A percentile compares a stretch with the other conserved stretches of the same genome.
phyloP scores from a whole-genome alignment of 441 rosid genomes.

The Populus hybrid region DNA sequence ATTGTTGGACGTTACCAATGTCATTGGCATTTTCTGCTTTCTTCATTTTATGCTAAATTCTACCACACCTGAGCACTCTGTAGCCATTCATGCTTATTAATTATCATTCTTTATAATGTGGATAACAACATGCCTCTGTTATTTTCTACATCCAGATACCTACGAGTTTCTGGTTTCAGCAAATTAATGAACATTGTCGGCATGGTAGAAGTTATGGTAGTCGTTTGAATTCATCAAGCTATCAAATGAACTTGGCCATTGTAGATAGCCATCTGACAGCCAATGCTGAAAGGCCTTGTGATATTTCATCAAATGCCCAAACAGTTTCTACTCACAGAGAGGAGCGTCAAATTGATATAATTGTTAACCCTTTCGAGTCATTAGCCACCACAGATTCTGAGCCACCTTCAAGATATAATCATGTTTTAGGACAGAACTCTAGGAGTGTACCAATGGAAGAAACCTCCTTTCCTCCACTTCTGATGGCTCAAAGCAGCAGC shows the following conservation, averaged over 20 bases:
- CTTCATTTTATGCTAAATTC: not conserved
- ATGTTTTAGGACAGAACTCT: slow-evolving; percentile 43
- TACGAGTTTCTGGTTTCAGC: slow-evolving; percentile 57
- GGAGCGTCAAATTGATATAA: slow-evolving; percentile 33
- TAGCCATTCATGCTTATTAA: not conserved
- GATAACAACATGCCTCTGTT: not conserved
- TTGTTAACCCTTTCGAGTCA: slow-evolving; percentile 51
- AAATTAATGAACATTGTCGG: slow-evolving; percentile 50
- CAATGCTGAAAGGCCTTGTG: slow-evolving; percentile 1
- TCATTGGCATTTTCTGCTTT: not conserved
- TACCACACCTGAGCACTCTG: not conserved
- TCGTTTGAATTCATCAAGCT: slow-evolving; percentile 34
- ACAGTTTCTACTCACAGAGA: slow-evolving; percentile 28
- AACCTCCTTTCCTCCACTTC: slow-evolving; percentile 78
- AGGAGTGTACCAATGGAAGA: slow-evolving; percentile 43
- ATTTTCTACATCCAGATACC: slow-evolving; percentile 50
- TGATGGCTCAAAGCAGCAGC: slow-evolving; percentile 32
- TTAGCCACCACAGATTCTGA: slow-evolving; percentile 45
- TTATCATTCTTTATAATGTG: not conserved
- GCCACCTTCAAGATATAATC: slow-evolving; percentile 52
- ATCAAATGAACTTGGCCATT: slow-evolving; percentile 32
- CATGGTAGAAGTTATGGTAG: slow-evolving; percentile 38
- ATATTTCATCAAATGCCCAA: not conserved
- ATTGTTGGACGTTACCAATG: not conserved
- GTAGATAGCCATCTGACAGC: slow-evolving; percentile 7